Conservation (phyloP, 352 stramenopile genomes). For the Phytophthora hybrid region DNA sequence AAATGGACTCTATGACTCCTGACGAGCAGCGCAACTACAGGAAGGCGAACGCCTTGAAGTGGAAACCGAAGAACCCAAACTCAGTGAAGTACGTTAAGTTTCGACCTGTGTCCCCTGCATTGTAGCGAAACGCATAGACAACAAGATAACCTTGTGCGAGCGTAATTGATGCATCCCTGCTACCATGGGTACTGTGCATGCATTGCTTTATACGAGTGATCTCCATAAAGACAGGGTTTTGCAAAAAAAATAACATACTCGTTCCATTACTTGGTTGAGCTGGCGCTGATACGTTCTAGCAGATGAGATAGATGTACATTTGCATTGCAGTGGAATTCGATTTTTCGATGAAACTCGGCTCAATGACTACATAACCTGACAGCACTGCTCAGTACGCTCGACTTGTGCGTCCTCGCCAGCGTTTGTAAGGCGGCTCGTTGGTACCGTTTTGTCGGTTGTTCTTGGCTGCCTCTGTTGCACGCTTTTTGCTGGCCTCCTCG, state of each 20-base stretch:
- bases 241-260: no score
- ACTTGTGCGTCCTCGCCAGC: slow-evolving; percentile 64
- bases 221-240: no score
- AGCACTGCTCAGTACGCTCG: slow-evolving; percentile 38
- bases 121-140: slow-evolving; percentile 26
- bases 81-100: slow-evolving; percentile 66
- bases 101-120: slow-evolving; percentile 43
- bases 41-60: slow-evolving; percentile 62
- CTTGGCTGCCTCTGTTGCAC: slow-evolving; percentile 32
- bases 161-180: no score
- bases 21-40: slow-evolving; percentile 65
- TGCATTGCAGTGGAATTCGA: not conserved
- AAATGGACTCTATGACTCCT: slow-evolving; percentile 61
- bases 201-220: no score
- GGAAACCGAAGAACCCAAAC: slow-evolving; percentile 69
- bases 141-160: not conserved
- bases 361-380: slow-evolving; percentile 25
- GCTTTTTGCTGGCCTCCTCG: slow-evolving; percentile 68
- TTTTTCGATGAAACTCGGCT: slow-evolving; percentile 26
- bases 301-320: slow-evolving; percentile 2
- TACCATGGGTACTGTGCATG: no score
- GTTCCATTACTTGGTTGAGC: no score
- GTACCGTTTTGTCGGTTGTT: slow-evolving; percentile 32
- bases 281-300: not conserved
- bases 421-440: slow-evolving; percentile 61